Conservation (phyloP, 306 rosid species). For the Adenanthera pavonina region DNA sequence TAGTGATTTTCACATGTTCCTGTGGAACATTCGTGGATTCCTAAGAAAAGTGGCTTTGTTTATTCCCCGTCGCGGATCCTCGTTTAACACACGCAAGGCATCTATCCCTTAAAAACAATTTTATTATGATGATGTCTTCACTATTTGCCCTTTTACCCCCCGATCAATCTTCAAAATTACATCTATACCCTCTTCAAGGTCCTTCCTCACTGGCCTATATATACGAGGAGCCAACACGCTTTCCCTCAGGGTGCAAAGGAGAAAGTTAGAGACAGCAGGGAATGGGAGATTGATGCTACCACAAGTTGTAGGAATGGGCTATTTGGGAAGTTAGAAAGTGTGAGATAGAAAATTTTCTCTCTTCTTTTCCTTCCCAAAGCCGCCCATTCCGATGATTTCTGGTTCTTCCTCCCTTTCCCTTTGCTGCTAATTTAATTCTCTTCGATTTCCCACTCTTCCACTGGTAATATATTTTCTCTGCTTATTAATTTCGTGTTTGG, state of each 20-base stretch:
- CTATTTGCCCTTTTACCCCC: not conserved
- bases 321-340: conserved; percentile 49
- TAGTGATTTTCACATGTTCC: not conserved
- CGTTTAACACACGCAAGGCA: not conserved
- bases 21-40: not conserved
- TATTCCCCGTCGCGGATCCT: not conserved
- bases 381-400: conserved; percentile 66
- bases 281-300: conserved; percentile 55
- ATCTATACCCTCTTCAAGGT: not conserved
- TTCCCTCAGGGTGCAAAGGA: not conserved
- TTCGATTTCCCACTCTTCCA: not conserved
- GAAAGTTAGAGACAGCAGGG: conserved; percentile 37
- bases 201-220: not conserved
- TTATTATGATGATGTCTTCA: not conserved
- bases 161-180: not conserved
- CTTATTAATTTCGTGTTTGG: not conserved
- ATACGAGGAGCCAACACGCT: not conserved
- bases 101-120: not conserved
- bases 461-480: not conserved
- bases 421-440: not conserved
- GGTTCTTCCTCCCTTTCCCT: conserved; percentile 61
- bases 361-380: conserved; percentile 51
- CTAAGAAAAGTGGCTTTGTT: not conserved
- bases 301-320: conserved; percentile 62
- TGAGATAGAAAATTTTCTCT: not conserved